Evolutionary conservation across 2,329 filamentous ascomycete species (phyloP).

Genomic region (Neofusicoccum sp.): DNA sequence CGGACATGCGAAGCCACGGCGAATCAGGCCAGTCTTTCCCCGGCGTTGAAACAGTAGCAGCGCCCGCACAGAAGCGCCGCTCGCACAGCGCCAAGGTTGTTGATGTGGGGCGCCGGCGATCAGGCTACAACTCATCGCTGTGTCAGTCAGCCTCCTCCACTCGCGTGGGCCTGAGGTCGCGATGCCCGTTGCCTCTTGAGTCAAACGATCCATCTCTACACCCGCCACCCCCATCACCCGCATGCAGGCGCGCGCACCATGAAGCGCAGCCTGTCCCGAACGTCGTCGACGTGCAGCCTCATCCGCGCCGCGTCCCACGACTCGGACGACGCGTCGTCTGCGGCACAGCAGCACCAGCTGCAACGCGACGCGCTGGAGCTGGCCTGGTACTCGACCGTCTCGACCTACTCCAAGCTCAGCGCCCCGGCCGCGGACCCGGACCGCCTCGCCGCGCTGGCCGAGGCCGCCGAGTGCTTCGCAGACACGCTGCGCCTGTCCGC

Average conservation of each 20-base stretch:
- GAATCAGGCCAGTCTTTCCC: too few relatives aligned
- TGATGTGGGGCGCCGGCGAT: constrained; percentile 7
- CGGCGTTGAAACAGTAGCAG: too few relatives aligned
- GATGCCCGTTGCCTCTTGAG: constrained; percentile 8
- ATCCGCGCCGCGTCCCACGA: too few relatives aligned
- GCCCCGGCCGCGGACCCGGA: not conserved
- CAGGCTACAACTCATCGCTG: constrained; percentile 14
- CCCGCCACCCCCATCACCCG: not conserved
- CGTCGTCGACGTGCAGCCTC: too few relatives aligned
- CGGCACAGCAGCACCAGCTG: not conserved
- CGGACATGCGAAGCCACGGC: too few relatives aligned
- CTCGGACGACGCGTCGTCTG: not conserved
- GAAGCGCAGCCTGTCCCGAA: constrained; percentile 1
- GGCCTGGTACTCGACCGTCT: constrained; percentile 1
- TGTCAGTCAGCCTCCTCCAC: not conserved
- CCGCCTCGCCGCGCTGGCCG: not conserved
- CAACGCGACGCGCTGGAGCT: not conserved
- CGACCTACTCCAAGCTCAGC: constrained; percentile 11
- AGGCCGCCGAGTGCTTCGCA: not conserved
- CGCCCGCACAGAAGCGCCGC: too few relatives aligned
- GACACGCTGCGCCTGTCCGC: not conserved
- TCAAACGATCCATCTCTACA: not conserved
- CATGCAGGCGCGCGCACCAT: not conserved
- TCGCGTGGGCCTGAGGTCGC: not conserved
- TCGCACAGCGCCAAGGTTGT: constrained; percentile 2